These are phyloP conservation scores for Adansonia grandidieri DNA, from an alignment of 441 rosid species.

Conservation along the genomic window DNA sequence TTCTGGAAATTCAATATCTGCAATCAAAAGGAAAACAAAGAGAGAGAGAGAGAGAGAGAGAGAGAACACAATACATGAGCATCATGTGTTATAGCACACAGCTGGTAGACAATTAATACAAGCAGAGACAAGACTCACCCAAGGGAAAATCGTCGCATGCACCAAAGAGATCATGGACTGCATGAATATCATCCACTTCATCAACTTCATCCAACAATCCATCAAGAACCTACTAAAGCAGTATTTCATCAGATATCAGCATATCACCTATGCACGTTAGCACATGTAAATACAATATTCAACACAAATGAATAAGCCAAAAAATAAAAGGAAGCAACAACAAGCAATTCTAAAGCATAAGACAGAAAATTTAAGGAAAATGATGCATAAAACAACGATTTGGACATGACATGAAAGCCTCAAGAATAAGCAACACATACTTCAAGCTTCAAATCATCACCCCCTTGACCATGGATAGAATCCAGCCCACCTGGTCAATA, in stretches of 20 bases:
- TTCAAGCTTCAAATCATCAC: conserved; percentile 39
- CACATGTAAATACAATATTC: conserved; percentile 9
- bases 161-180: conserved; percentile 54
- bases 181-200: conserved; percentile 71
- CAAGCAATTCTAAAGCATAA: not conserved
- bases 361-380: too few species aligned
- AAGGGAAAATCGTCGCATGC: conserved; percentile 55
- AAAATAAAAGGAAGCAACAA: not conserved
- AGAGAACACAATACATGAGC: not conserved
- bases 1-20: conserved; percentile 69
- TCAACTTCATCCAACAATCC: conserved; percentile 76
- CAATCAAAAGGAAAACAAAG: conserved; percentile 17
- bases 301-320: not conserved
- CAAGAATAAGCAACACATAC: conserved; percentile 31
- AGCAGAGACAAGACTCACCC: conserved; percentile 44
- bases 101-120: not conserved
- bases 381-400: too few species aligned
- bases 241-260: conserved; percentile 25
- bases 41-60: too few species aligned
- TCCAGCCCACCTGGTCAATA: conserved; percentile 57
- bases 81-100: not conserved
- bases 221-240: conserved; percentile 70
- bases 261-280: conserved; percentile 12
- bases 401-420: too few species aligned
- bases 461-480: conserved; percentile 41